A percentile compares a stretch with the other conserved stretches of the same genome.
Evolutionary conservation across 2,329 filamentous ascomycete genomes (phyloP).

Genomic region (Xylaria multiplex): DNA sequence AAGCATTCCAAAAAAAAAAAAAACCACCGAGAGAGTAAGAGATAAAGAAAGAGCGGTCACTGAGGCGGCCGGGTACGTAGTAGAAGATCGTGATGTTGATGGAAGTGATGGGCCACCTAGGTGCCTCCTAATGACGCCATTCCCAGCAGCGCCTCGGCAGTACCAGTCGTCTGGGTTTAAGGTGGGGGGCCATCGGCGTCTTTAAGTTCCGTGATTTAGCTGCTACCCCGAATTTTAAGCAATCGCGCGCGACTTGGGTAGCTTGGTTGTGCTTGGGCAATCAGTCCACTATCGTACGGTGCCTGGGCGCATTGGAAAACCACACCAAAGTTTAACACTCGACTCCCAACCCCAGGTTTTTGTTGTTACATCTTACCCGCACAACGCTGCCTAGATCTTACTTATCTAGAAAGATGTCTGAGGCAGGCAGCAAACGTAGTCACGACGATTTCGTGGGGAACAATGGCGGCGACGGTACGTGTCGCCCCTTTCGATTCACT

Average conservation of each 20-base stretch:
- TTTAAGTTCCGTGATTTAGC: conserved; percentile 25
- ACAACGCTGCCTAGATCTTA: not conserved
- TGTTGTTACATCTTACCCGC: not conserved
- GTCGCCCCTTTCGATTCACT: conserved; percentile 1
- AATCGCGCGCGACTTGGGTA: not conserved
- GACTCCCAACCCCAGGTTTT: not conserved
- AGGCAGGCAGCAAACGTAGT: conserved; percentile 47
- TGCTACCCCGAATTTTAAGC: conserved; percentile 25
- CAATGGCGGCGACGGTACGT: conserved; percentile 38
- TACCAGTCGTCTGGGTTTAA: conserved; percentile 1
- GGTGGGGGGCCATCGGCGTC: conserved; percentile 21
- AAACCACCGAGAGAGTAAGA: not conserved
- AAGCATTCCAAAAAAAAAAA: not conserved
- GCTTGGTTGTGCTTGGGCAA: not conserved
- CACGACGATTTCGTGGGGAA: conserved; percentile 46
- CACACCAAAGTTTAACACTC: not conserved
- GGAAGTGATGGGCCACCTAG: too few relatives aligned
- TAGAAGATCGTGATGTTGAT: not conserved
- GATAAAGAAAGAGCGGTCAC: not conserved
- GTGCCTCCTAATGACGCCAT: conserved; percentile 25
- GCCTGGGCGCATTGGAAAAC: not conserved
- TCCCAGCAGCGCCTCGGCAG: not conserved
- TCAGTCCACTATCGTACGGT: not conserved
- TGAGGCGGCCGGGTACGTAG: not conserved
- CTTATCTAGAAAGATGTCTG: conserved; percentile 39